Percentiles rank a stretch among this genome's conserved stretches.
Conservation (phyloP, 2,329 filamentous ascomycete genomes). For the Emericellopsis cladophorae region DNA sequence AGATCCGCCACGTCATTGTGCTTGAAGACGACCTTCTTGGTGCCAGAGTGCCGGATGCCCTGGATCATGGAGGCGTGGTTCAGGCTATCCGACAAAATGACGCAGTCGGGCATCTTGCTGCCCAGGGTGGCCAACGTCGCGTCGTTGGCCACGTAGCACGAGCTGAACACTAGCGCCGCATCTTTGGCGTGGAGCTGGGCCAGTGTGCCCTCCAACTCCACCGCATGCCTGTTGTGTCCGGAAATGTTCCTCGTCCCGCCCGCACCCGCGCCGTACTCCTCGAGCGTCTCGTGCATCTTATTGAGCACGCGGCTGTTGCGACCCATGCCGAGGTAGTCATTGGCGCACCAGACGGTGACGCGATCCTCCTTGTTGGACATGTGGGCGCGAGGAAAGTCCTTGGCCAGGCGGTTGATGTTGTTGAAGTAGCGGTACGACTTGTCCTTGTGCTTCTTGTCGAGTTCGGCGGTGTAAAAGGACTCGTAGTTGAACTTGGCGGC, state of each 20-base stretch:
- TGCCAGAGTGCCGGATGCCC: slow-evolving; percentile 92
- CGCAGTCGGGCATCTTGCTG: slow-evolving; percentile 90
- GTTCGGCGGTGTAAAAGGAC: slow-evolving; percentile 71
- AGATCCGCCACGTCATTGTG: slow-evolving; percentile 94
- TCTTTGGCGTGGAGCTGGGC: slow-evolving; percentile 89
- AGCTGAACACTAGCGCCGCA: slow-evolving; percentile 85
- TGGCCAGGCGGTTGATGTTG: slow-evolving; percentile 97
- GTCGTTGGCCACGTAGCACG: slow-evolving; percentile 97
- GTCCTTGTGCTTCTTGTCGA: slow-evolving; percentile 99
- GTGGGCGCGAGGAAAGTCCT: slow-evolving; percentile 91
- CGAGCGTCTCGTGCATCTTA: slow-evolving; percentile 88
- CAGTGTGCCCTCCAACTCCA: slow-evolving; percentile 68
- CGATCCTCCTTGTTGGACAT: slow-evolving; percentile 71
- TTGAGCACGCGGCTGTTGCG: slow-evolving; percentile 76
- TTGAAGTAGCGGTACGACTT: slow-evolving; percentile 99
- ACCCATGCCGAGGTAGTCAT: slow-evolving; percentile 98
- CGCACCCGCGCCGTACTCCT: slow-evolving; percentile 88
- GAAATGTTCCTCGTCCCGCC: slow-evolving; percentile 97
- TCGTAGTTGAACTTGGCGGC: slow-evolving; percentile 76
- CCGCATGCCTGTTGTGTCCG: slow-evolving; percentile 90
- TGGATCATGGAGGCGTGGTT: slow-evolving; percentile 99
- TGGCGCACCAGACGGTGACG: slow-evolving; percentile 98
- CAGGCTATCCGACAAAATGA: slow-evolving; percentile 92
- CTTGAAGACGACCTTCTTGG: slow-evolving; percentile 96
- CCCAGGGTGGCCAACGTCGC: slow-evolving; percentile 93